Evolutionary conservation across 1,284 basidiomycete genomes (phyloP), one percentile per base, ranked within the genome.

Genomic region (Sphaerobolus stellatus): DNA sequence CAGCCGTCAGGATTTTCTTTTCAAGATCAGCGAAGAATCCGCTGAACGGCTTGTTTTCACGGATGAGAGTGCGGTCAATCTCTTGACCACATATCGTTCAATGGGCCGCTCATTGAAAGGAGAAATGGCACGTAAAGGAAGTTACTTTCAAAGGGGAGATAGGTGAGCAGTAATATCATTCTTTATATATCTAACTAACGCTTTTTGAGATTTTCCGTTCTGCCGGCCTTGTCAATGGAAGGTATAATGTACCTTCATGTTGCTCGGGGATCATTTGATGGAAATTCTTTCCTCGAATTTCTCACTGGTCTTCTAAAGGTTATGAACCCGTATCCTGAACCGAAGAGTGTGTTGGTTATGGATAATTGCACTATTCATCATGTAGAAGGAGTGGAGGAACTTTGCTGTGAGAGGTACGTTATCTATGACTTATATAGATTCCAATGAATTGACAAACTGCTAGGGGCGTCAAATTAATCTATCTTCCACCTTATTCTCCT

Each of bases 311-410:
- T 74, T 0, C 60, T 76, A 0, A 57, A 65, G 6, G 30, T 59
- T 1, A 76, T 75, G 73, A 59, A 71, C 6, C 69, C 70, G 5
- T 75, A 58, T 51, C 72, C 71, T 2, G 45, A 27, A 4, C 54
- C 55, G 7, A 69, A 72, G 31, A 71, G 68, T 6, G 70, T 73
- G 1, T 33, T 74, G 24, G 59, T 72, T 9, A 67, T 72, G 64
- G 71, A 73, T 57, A 72, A 73, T 58, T 64, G 65, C 20, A 47
- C 58, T 9, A 69, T 71, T 33, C 71, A 73, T 54, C 61, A 70
- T 24, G 36, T 57, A 28, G 51, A 54, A 11, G 69, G 60, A 9
- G 47, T 71, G n/a, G 50, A 54, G 24, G 65, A 72, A 43, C 58
- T 72, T 54, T 58, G 72, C 24, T 61, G 65, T 49, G 64, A 54